Evolutionary conservation across 768 basidiomycete species (phyloP).

Genomic region (Scleroderma citrinum): DNA sequence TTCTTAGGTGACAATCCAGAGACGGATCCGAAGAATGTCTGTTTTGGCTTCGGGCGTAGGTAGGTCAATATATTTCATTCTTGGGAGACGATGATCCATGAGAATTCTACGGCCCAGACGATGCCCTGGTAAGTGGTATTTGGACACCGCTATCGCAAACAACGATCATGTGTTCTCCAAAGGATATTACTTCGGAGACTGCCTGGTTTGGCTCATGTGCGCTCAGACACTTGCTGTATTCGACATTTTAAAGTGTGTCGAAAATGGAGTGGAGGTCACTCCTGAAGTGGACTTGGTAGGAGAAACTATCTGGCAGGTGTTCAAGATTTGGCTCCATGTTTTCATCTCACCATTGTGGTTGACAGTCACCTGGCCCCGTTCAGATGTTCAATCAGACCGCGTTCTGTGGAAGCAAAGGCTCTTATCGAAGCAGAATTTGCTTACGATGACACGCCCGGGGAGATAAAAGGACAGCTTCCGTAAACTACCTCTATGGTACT

Average conservation of each 20-base stretch:
- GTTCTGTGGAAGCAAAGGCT: conserved; percentile 2
- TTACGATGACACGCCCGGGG: too few relatives aligned
- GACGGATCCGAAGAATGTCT: conserved; percentile 6
- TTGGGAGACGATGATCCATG: background rate
- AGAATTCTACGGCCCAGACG: background rate
- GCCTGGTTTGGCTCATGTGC: conserved; percentile 18
- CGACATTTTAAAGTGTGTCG: conserved; percentile 34
- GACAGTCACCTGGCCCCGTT: conserved; percentile 7
- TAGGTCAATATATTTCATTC: background rate
- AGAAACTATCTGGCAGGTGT: conserved; percentile 6
- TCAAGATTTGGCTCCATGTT: background rate
- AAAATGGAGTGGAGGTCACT: conserved; percentile 36
- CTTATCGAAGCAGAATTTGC: background rate
- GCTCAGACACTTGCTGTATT: conserved; percentile 39
- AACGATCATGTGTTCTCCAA: background rate
- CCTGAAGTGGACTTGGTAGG: conserved; percentile 36
- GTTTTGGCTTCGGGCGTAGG: conserved; percentile 18
- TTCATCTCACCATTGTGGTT: background rate
- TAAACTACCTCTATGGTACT: too few relatives aligned
- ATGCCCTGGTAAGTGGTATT: conserved; percentile 9
- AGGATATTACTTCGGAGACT: conserved; percentile 4
- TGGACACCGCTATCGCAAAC: background rate
- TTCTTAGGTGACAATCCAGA: conserved; percentile 16
- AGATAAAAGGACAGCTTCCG: background rate
- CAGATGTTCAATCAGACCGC: conserved; percentile 10